Evolutionary conservation across 2,329 filamentous ascomycete genomes (phyloP), one percentile per base, ranked within the genome.

Genomic region (Fusarium lyarnte): DNA sequence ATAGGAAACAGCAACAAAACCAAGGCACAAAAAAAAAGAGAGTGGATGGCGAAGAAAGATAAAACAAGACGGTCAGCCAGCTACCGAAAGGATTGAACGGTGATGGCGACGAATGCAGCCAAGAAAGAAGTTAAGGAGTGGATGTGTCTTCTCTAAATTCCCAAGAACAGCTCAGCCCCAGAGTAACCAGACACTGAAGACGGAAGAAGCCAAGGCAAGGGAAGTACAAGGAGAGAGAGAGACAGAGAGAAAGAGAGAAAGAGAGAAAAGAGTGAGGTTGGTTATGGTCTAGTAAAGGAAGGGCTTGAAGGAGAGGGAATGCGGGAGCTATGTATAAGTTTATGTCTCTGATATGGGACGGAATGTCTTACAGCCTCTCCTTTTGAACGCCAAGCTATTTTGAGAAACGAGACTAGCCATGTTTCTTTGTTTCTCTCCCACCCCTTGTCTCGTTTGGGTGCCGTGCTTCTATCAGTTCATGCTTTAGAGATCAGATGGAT

Each of bases 1-100:
- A 76, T 63, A 71, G 54, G 36, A 52, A 46, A 47, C 62, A 66
- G 59, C 42, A 62, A 35, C 27, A 35, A 57, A 35, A 27, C 29
- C 23, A 27, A 36, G 27, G 21, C 19, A 52, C 39, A 42, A 29
- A 62, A 57, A 25, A 25, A 59, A 29, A 39, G 55, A 55, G 52
- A 61, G 53, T 63, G 58, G 41, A 39, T 42, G 69, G 65, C 49
- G 33, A 38, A 59, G 45, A 49, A 13, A 25, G 21, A 39, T 47
- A 60, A 62, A 62, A 65, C 21, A 54, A 65, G 70, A 74, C 60
- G 73, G 73, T 57, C 62, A 74, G 69, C 76, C 75, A 80, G 77
- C 75, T 76, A 76, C 77, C 78, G 77, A 62, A 81, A 79, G 72
- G 78, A 81, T 78, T 79, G 78, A 79, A 79, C 74, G 78, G 74